Conservation (phyloP, 441 rosid species). For the Raphanus hybrid region DNA sequence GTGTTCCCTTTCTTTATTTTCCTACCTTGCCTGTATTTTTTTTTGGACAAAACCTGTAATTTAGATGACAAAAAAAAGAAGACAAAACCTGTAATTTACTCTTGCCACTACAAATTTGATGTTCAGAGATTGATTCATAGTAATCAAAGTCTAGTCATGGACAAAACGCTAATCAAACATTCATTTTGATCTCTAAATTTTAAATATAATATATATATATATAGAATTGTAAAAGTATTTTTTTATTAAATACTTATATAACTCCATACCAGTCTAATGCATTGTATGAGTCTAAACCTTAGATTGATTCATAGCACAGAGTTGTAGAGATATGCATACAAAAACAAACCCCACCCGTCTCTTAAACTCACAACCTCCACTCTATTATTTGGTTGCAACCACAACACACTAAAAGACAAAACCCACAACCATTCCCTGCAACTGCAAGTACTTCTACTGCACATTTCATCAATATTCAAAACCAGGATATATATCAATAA, state of each 20-base stretch:
- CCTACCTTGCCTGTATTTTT: neutral
- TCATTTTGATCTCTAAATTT: neutral
- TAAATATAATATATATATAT: neutral
- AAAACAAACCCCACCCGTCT: slow-evolving; percentile 26
- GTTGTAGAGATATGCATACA: neutral
- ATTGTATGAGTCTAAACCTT: neutral
- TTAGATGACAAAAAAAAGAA: too few relatives aligned
- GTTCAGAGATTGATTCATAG: neutral
- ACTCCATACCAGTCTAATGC: neutral
- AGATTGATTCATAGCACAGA: slow-evolving; percentile 14
- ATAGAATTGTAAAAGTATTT: neutral
- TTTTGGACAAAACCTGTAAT: too few relatives aligned
- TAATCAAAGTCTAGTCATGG: neutral
- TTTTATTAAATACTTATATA: neutral
- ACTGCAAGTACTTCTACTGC: slow-evolving; percentile 30
- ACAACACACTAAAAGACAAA: slow-evolving; percentile 33
- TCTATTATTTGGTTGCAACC: slow-evolving; percentile 42
- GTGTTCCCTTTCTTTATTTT: neutral
- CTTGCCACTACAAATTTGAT: slow-evolving; percentile 1
- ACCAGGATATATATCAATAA: slow-evolving; percentile 12
- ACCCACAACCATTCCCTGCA: slow-evolving; percentile 27
- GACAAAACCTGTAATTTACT: too few relatives aligned
- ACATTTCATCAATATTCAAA: slow-evolving; percentile 37
- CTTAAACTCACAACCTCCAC: slow-evolving; percentile 37
- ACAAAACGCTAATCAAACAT: neutral